phyloP scores from a whole-genome alignment of 73 alveolate genomes.

The Paramecium sexaurelia region DNA sequence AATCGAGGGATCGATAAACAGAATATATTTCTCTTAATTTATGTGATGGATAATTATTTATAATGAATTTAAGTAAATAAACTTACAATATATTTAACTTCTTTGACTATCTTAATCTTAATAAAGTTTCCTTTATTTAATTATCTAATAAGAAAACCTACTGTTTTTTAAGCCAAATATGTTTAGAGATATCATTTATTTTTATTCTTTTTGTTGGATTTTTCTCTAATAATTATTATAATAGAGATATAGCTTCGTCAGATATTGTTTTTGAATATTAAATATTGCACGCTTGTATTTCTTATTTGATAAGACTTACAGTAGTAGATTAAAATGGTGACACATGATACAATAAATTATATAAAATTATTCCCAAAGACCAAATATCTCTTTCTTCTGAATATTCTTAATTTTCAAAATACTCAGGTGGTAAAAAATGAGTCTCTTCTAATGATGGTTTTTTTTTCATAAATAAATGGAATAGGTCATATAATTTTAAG shows the following conservation, averaged over 20 bases:
- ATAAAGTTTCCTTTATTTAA: neutral
- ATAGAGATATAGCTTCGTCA: neutral
- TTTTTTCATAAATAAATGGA: neutral
- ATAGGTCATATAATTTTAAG: neutral
- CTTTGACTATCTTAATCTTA: neutral
- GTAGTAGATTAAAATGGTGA: neutral
- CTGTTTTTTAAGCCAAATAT: neutral
- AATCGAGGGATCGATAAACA: conserved; percentile 12
- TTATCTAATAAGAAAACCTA: neutral
- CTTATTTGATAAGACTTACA: neutral
- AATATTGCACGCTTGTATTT: neutral
- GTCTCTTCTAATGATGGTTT: neutral
- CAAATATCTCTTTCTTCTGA: conserved; percentile 26
- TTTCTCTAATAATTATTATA: neutral
- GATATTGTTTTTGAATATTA: neutral
- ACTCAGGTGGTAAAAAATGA: neutral
- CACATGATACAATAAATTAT: neutral
- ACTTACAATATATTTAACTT: neutral
- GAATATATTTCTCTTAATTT: conserved; percentile 27
- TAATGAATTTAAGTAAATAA: neutral
- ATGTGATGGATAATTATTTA: conserved; percentile 2
- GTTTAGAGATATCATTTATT: neutral
- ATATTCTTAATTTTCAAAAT: neutral
- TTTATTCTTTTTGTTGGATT: neutral
- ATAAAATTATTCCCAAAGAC: neutral